Conservation (phyloP, 495 filamentous ascomycete species). For the Hypoxylon rickii region DNA sequence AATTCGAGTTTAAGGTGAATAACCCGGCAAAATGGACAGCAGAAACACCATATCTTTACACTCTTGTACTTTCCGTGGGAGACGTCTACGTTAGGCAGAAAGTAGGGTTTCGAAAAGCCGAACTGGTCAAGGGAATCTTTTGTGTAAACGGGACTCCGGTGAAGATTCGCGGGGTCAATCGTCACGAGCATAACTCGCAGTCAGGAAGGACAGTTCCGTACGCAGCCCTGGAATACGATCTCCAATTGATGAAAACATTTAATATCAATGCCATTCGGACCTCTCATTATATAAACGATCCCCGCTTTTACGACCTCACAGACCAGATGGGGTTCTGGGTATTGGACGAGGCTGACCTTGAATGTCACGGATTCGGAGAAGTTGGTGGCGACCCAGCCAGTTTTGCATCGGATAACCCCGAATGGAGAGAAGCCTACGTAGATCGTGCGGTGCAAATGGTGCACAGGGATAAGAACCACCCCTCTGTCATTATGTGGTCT, state of each 20-base stretch:
- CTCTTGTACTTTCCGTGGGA: slow-evolving; percentile 47
- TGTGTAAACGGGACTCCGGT: slow-evolving; percentile 65
- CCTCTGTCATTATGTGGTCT: slow-evolving; percentile 72
- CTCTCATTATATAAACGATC: slow-evolving; percentile 66
- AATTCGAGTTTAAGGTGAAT: slow-evolving; percentile 41
- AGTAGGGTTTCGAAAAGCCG: slow-evolving; percentile 64
- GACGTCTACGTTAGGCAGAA: slow-evolving; percentile 51
- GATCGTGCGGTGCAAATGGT: slow-evolving; percentile 71
- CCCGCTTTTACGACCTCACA: slow-evolving; percentile 64
- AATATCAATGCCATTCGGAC: slow-evolving; percentile 73
- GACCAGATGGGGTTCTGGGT: slow-evolving; percentile 74
- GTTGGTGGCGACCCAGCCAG: slow-evolving; percentile 53
- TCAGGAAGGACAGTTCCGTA: slow-evolving; percentile 65
- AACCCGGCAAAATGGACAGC: slow-evolving; percentile 69
- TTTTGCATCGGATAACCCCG: slow-evolving; percentile 66
- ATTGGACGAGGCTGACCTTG: slow-evolving; percentile 73
- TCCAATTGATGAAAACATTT: slow-evolving; percentile 68
- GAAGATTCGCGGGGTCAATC: slow-evolving; percentile 67
- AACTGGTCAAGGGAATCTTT: slow-evolving; percentile 61
- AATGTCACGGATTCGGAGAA: slow-evolving; percentile 70
- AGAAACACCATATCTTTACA: slow-evolving; percentile 68
- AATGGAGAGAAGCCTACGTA: slow-evolving; percentile 71
- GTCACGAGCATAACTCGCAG: slow-evolving; percentile 67
- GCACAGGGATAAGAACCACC: slow-evolving; percentile 68
- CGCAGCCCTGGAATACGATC: slow-evolving; percentile 58